Evolutionary conservation across 192 early-diverging fungal species (phyloP), one percentile per base, ranked within the genome.

Genomic region (Podila minutissima): DNA sequence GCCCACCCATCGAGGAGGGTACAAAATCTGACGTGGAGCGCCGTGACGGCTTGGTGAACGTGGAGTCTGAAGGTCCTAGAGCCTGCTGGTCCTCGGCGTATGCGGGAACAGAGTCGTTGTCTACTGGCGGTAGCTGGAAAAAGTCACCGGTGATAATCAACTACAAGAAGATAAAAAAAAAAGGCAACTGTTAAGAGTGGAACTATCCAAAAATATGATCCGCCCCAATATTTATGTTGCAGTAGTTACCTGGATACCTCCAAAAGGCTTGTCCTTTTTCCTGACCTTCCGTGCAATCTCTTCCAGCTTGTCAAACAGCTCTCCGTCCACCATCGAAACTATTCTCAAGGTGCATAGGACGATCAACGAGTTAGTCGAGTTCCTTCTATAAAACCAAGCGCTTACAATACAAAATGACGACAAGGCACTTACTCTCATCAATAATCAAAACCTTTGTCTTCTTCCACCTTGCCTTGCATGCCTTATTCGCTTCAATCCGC

Each of bases 61-160:
- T 50, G 50, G 58, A 22, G 5, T 32, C 20, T 8, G 19, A 46
- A 13, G 13, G 22, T 24, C 11, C 4, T 19, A 22, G 1, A 29
- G 7, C 32, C 12, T 12, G 19, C 24, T 41, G 22, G 28, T 31
- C 48, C 7, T 50, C 11, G 10, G 4, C 9, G 24, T 49, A 28
- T 48, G 31, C 49, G 1, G 79, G 57, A 9, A 37, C 48, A 29
- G 76, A 72, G 13, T 64, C 53, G 22, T 73, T 69, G 9, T 82
- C 69, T 8, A 93, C 93, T 20, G 93, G 93, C 29, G 93, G 93
- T 32, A 94, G 82, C 67, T 94, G 94, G 83, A 92, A 95, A 79
- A 95, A 95, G 53, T 95, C 94, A 11, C 94, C 94, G 0, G 91
- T 92, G 26, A 83, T 60, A 48, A 83, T 67, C 7, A 85, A 24